These are phyloP conservation scores for Blastobotrys arbuscula DNA, from an alignment of 1,139 yeast species.

Conservation along the genomic window DNA sequence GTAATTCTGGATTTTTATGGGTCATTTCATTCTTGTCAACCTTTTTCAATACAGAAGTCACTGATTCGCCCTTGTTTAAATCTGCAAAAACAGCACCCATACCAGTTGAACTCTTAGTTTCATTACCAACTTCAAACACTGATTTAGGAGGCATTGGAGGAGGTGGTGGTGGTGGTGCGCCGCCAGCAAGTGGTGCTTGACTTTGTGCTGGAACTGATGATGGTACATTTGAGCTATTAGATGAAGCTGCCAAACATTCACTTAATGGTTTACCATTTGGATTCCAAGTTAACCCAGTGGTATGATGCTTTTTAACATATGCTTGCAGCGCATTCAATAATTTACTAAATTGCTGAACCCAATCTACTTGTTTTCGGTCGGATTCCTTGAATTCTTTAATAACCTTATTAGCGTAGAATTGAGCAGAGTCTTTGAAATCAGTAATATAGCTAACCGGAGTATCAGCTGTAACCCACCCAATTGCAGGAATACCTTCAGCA, in stretches of 20 bases:
- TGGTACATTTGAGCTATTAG: conserved; percentile 18
- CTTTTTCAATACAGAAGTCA: conserved; percentile 82
- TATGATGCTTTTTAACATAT: conserved; percentile 70
- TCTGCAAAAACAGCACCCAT: conserved; percentile 91
- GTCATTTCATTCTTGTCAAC: conserved; percentile 94
- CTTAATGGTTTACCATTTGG: conserved; percentile 43
- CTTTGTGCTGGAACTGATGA: conserved; percentile 31
- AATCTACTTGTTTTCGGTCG: conserved; percentile 62
- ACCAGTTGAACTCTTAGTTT: conserved; percentile 39
- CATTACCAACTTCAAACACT: conserved; percentile 45
- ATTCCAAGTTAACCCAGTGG: conserved; percentile 82
- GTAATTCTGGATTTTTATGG: conserved; percentile 82
- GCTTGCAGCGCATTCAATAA: conserved; percentile 64
- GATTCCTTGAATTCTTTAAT: conserved; percentile 74
- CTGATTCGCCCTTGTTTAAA: conserved; percentile 73
- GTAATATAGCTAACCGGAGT: conserved; percentile 66
- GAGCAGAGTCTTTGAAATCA: conserved; percentile 86
- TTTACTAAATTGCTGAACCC: conserved; percentile 66
- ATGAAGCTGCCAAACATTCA: conserved; percentile 30
- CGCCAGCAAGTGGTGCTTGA: conserved; percentile 48
- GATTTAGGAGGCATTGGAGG: conserved; percentile 72
- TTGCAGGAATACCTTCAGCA: conserved; percentile 82
- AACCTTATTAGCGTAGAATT: conserved; percentile 89
- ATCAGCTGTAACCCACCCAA: conserved; percentile 81
- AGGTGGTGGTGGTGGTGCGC: conserved; percentile 47